Evolutionary conservation across 305 asterid genomes (phyloP), one percentile per base, ranked within the genome.

Genomic region (Fraxinus dipetala): DNA sequence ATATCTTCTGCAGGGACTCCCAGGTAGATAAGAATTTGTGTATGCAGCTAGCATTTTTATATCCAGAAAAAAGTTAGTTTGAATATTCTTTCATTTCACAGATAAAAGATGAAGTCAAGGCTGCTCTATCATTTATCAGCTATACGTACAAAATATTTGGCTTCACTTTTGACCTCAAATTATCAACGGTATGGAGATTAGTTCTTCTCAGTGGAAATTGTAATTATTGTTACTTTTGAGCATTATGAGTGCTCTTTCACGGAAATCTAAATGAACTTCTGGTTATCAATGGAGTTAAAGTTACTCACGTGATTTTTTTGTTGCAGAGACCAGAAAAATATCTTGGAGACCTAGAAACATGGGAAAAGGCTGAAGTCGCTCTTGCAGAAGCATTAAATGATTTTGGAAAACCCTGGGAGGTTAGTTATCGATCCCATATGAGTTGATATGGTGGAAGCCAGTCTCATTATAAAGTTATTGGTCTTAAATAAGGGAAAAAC

Each of bases 61-160:
- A 72, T 16, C 56, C 18, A 24, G 32, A 22, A 38, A 43, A 72
- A 65, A n/a, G n/a, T n/a, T 69, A 40, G 28, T 84, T 79, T 87
- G 82, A 87, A 28, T 80, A 78, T 82, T 59, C 76, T 74, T 81
- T 35, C 73, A 40, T 78, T 51, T 45, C 75, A 73, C 95, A 96
- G 99, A 86, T 96, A 78, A 96, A 96, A 90, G 98, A 95, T 80
- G 99, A 96, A 91, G 98, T 96, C 86, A 96, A 91, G 89, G 92
- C 89, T 32, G 98, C 89, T 76, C 84, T 96, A 84, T 97, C 95
- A 54, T 96, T 96, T 88, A 91, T 96, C 84, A 90, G 94, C 82
- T 81, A 89, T 36, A 93, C 89, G 45, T 96, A 95, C 84, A 38
- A 83, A 72, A 81, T 95, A 85, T 95, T 96, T 90, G 99, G 99